Evolutionary conservation across 495 filamentous ascomycete genomes (phyloP).

Genomic region (Penicillium arizonense): DNA sequence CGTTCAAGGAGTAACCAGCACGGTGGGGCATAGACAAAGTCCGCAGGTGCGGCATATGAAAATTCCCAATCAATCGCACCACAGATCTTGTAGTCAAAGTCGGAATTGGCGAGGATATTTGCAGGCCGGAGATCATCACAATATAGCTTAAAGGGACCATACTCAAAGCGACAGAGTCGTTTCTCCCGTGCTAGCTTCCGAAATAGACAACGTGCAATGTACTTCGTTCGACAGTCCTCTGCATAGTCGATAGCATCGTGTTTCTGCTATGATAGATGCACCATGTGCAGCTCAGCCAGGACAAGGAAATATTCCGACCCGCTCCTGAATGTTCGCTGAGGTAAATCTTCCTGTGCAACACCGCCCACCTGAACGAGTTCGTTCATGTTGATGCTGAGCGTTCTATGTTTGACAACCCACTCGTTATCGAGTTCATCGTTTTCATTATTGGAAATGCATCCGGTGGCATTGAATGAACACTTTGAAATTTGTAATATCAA

Average conservation of each 20-base stretch:
- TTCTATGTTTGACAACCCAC: slow-evolving; percentile 13
- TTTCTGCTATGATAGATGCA: slow-evolving; percentile 35
- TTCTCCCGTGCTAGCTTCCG: slow-evolving; percentile 25
- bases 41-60: slow-evolving; percentile 21
- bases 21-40: slow-evolving; percentile 22
- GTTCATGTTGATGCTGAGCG: slow-evolving; percentile 31
- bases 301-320: slow-evolving; percentile 34
- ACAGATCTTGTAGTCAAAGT: background rate
- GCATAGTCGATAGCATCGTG: slow-evolving; percentile 34
- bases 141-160: slow-evolving; percentile 29
- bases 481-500: slow-evolving; percentile 16
- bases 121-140: slow-evolving; percentile 35
- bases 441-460: background rate
- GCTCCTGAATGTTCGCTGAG: slow-evolving; percentile 13
- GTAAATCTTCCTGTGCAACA: slow-evolving; percentile 5
- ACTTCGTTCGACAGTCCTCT: slow-evolving; percentile 41
- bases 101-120: slow-evolving; percentile 32
- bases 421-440: slow-evolving; percentile 11
- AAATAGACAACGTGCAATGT: slow-evolving; percentile 39
- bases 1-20: slow-evolving; percentile 25
- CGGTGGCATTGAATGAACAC: background rate
- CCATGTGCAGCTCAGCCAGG: slow-evolving; percentile 41
- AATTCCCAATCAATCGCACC: slow-evolving; percentile 27
- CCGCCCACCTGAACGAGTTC: slow-evolving; percentile 14
- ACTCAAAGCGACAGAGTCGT: slow-evolving; percentile 5